phyloP scores from a whole-genome alignment of 345 rosid species.

The Erucastrum elatum region DNA sequence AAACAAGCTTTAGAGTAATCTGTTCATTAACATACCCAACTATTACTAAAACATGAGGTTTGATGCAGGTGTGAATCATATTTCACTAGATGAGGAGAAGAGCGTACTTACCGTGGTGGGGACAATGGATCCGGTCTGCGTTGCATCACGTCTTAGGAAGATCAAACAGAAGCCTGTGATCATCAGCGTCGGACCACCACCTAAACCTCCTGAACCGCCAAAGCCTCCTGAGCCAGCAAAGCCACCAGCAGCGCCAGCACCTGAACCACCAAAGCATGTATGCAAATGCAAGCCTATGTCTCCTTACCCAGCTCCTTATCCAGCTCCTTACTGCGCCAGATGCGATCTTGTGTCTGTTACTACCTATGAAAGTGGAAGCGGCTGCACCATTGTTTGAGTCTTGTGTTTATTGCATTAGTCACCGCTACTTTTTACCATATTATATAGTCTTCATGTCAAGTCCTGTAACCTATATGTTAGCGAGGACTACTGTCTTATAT shows the following conservation, averaged over 20 bases:
- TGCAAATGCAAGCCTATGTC: constrained; percentile 24
- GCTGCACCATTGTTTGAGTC: constrained; percentile 36
- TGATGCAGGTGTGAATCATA: constrained; percentile 34
- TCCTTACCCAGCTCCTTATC: constrained; percentile 18
- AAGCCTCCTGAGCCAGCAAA: not conserved
- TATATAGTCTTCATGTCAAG: constrained; percentile 23
- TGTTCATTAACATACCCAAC: not conserved
- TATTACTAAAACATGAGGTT: not conserved
- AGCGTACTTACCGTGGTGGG: constrained; percentile 40
- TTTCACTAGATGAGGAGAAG: constrained; percentile 28
- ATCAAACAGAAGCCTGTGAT: constrained; percentile 43
- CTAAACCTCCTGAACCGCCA: constrained; percentile 30
- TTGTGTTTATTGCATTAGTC: constrained; percentile 2
- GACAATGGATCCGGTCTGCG: constrained; percentile 42
- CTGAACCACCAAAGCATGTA: constrained; percentile 19
- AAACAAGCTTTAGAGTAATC: not conserved
- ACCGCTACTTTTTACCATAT: not conserved
- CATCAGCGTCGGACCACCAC: constrained; percentile 41
- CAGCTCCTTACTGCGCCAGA: constrained; percentile 24
- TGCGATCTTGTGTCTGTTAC: constrained; percentile 39
- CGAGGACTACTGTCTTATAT: constrained; percentile 1
- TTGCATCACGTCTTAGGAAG: constrained; percentile 29
- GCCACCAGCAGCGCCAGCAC: not conserved
- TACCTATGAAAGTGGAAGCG: constrained; percentile 40
- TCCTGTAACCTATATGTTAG: not conserved